Evolutionary conservation across 768 basidiomycete species (phyloP), one percentile per base, ranked within the genome.

Genomic region (Nevesoporus exiguus): DNA sequence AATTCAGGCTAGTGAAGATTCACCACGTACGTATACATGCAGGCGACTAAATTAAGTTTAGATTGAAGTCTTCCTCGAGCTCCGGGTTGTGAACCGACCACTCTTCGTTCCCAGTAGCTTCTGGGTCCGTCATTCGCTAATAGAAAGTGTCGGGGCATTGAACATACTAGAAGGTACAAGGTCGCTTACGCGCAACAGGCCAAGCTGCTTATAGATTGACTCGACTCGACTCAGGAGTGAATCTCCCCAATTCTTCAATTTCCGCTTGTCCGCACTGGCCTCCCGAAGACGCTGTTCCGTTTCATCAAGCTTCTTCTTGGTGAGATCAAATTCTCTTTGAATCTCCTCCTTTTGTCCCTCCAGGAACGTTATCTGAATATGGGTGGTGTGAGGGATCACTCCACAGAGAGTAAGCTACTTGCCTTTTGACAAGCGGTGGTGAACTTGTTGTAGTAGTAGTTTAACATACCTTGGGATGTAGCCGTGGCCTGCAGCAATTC

Each of bases 231-330:
- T 13, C 19, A 11, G 25, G 33, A 67, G 63, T 25, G 6, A 39
- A 17, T 54, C 21, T 17, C 42, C 63, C 61, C 47, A 52, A 47
- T 19, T 44, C n/a, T 22, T 53, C 49, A 60, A 44, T 27, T 27
- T 60, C 48, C 11, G n/a, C 27, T 25, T 60, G 31, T 66, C 61
- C 21, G 37, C 47, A 9, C 60, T 55, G 15, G 56, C 54, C 46
- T 67, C 63, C 24, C 34, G 52, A 5, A 66, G 58, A 22, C 34
- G 37, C 37, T 43, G 31, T 48, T 60, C 63, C 7, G 63, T 63
- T 36, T 62, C 58, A 8, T 60, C 51, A n/a, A 62, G 66, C 27
- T 52, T 51, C 39, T 13, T 60, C 56, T 52, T 50, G 9, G 63
- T 41, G 22, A 48, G 6, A 34, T 62, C 46, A 6, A 56, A 56